Base-by-base conservation (phyloP, 1,139 yeast genomes). In the Debaryomyces nepalensis region DNA sequence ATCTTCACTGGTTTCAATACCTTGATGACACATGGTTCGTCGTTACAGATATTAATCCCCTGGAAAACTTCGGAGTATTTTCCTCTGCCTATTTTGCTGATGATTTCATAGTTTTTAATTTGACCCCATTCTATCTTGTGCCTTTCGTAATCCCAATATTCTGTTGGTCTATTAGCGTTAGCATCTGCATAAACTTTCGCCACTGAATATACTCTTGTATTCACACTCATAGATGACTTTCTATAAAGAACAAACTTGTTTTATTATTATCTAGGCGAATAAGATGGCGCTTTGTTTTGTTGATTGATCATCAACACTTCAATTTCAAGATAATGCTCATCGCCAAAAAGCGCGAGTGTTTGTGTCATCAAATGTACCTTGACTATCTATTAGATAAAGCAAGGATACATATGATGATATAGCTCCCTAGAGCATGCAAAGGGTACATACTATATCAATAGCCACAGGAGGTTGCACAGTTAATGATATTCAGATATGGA, bases 51-150 rank as follows among this genome's bases (percentile, higher is more conserved):
- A 56, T 77, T 74, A 45, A 77, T 68, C 26, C 84, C 95, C 68
- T 79, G 84, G 63, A 95, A 95, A 31, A 95, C 99, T 66, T 95
- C 99, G 6, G 96, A 87, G 66, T 95, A 95, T 69, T 93, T 93
- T 40, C 99, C 99, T 47, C 99, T 81, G 21, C 99, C 99, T 39
- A 95, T 88, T 64, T 93, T 93, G 51, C 85, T 79, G 43, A 90
- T 81, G 50, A 95, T 89, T 66, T 95, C 99, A 66, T 93, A 93
- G 68, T 86, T 83, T 47, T 78, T 70, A 51, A 87, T 85, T 31
- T 76, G 67, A 7, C 90, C 88, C 93, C 93, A 86, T 35, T 77
- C 76, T 41, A 86, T 83, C 41, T 73, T 71, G 74, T 79, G 64
- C 56, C 81, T 82, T 53, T 85, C 95, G 61, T 93, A 93, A 68